Percentiles rank a stretch among this genome's conserved stretches.
Conservation (phyloP, 139 green algal genomes). For the Chlamydomonas incerta region DNA sequence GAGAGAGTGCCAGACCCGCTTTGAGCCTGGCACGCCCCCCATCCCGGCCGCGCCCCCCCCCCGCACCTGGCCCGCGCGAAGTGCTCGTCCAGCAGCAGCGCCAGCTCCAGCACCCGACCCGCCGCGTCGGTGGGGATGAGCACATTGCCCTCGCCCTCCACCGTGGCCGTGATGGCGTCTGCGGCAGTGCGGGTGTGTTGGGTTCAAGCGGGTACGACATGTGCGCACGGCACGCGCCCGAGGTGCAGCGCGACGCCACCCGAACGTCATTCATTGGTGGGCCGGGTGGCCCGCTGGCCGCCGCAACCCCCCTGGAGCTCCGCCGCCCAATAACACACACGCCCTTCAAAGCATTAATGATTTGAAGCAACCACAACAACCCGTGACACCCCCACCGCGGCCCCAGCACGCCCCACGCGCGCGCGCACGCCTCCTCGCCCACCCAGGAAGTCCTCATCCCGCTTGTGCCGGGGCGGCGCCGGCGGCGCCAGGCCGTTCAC, state of each 20-base stretch:
- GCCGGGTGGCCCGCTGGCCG: too few species aligned
- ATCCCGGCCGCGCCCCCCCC: neutral
- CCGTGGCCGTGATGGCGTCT: constrained; percentile 58
- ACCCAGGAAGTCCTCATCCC: constrained; percentile 69
- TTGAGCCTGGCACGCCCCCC: neutral
- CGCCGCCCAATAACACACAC: too few species aligned
- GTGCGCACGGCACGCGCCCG: too few species aligned
- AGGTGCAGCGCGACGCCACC: too few species aligned
- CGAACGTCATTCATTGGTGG: too few species aligned
- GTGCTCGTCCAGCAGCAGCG: constrained; percentile 85
- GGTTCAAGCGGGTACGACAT: too few species aligned
- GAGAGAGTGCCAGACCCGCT: neutral
- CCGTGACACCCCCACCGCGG: too few species aligned
- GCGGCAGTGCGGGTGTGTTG: neutral
- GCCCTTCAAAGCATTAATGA: too few species aligned
- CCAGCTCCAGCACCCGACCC: constrained; percentile 91
- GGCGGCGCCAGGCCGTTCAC: constrained; percentile 44
- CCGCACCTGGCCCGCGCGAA: neutral
- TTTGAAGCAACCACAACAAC: too few species aligned
- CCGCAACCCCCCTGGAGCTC: too few species aligned
- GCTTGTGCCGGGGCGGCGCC: neutral
- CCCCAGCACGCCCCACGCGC: too few species aligned
- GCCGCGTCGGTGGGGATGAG: constrained; percentile 91
- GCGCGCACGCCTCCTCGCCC: too few species aligned
- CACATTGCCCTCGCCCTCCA: constrained; percentile 81